phyloP scores from a whole-genome alignment of 225 moss, liverwort and hornwort genomes.

The Takakia lepidozioides region DNA sequence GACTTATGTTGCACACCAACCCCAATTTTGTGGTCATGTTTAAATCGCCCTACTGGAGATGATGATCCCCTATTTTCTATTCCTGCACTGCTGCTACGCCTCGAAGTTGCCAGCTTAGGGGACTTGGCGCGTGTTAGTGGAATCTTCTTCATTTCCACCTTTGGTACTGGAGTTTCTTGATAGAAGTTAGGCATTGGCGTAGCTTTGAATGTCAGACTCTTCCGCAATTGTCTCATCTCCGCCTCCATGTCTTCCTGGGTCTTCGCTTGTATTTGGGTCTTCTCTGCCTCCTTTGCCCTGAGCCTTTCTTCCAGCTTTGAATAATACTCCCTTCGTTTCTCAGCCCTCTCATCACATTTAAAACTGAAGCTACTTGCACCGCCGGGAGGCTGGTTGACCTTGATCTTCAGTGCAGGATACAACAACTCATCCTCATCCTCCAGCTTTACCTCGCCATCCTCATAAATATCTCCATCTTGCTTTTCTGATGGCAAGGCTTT shows the following conservation, averaged over 20 bases:
- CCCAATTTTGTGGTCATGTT: constrained; percentile 41
- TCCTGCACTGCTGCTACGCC: constrained; percentile 57
- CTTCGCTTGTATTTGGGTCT: constrained; percentile 78
- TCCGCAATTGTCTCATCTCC: constrained; percentile 78
- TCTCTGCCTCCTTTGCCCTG: constrained; percentile 81
- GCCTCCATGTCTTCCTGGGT: constrained; percentile 87
- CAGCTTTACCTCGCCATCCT: constrained; percentile 21
- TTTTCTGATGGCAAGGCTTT: constrained; percentile 31
- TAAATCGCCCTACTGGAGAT: constrained; percentile 44
- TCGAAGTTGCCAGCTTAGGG: constrained; percentile 71
- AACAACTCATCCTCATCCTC: constrained; percentile 34
- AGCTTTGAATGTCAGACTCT: constrained; percentile 87
- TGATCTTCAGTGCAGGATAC: constrained; percentile 56
- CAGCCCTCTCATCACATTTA: constrained; percentile 80
- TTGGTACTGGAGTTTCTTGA: constrained; percentile 72
- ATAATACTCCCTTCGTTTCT: constrained; percentile 82
- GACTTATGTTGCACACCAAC: constrained; percentile 28
- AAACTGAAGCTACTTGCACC: constrained; percentile 76
- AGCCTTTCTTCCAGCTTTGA: constrained; percentile 82
- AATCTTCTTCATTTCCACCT: constrained; percentile 80
- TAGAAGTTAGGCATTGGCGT: constrained; percentile 89
- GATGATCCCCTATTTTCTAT: constrained; percentile 41
- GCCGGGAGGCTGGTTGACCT: constrained; percentile 59
- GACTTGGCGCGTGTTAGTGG: constrained; percentile 81
- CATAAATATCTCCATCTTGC: constrained; percentile 26